These are phyloP conservation scores for Quercus phellos DNA, from an alignment of 331 rosid species.

Conservation along the genomic window DNA sequence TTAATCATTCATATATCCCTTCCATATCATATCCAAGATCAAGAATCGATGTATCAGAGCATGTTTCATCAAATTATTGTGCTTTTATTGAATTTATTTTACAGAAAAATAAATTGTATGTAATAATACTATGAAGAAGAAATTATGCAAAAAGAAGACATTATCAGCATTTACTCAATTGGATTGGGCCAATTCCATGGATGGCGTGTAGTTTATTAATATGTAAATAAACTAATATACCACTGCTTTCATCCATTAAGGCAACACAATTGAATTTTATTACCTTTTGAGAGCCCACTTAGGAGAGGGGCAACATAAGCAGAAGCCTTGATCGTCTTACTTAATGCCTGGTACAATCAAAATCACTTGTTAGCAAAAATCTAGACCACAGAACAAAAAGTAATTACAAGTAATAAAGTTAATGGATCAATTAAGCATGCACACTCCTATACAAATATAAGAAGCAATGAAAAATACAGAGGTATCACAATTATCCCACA, in stretches of 20 bases:
- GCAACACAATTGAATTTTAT: not conserved
- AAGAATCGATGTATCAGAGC: no score
- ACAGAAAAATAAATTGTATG: not conserved
- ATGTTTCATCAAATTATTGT: no score
- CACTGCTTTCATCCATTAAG: not conserved
- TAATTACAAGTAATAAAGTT: not conserved
- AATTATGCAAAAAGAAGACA: not conserved
- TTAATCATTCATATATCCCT: no score
- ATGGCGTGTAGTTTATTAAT: not conserved
- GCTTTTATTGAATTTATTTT: no score
- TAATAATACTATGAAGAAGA: not conserved
- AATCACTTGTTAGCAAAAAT: conserved; percentile 28
- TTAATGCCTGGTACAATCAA: conserved; percentile 59
- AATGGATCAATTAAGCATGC: not conserved
- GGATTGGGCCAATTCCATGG: not conserved
- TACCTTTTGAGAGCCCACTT: conserved; percentile 72
- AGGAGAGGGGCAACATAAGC: conserved; percentile 54
- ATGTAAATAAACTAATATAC: not conserved
- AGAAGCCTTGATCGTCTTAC: conserved; percentile 34
- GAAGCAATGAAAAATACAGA: not conserved
- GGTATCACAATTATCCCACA: not conserved
- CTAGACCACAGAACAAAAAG: conserved; percentile 19
- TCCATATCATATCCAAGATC: no score
- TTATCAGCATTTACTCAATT: not conserved
- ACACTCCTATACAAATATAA: not conserved